Evolutionary conservation across 75 land plant genomes (phyloP), one percentile per base, ranked within the genome.

Genomic region (Selaginella moellendorffii): DNA sequence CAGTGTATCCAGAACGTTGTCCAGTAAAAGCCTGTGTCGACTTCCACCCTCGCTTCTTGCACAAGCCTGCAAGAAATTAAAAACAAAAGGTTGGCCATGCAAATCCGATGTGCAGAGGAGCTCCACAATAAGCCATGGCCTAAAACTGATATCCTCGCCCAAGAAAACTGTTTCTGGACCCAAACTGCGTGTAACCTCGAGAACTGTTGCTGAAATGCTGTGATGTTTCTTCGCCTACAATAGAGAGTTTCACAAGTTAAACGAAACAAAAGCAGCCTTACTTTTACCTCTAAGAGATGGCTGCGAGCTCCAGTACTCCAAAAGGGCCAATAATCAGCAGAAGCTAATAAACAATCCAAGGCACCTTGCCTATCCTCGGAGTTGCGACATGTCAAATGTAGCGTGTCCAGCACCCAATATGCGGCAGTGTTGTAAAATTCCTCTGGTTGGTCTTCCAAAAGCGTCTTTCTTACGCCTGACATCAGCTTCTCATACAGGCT

Each of bases 61-160:
- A 76, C 71, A 81, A n/a, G 62, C 54, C 29, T 61, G 26, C 36
- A 95, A 53, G 26, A 72, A 78, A n/a, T 90, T 82, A 21, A 90
- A 30, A 53, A 90, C 73, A 66, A 84, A 96, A 76, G 65, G 74
- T 26, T 96, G 85, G 2, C 86, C 86, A 58, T 76, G 72, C 96
- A 91, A 95, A 31, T 76, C 72, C 99, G 91, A 90, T 52, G 88
- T 79, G 75, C 99, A 95, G 25, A 95, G 76, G 21, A 95, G 53
- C 74, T 95, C 99, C 66, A 78, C 74, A 62, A 79, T 79, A 58
- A 90, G 80, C 99, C 97, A 90, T 2, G 74, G 63, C 66, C 92
- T 71, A 62, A n/a, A n/a, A n/a, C n/a, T 63, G 26, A 54, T 23
- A 24, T 26, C 27, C 69, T 18, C 5, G 46, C 46, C 46, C 14